A percentile compares a stretch with the other conserved stretches of the same genome.
phyloP scores from a whole-genome alignment of 495 filamentous ascomycete genomes.

The Tetracladium setigerum region DNA sequence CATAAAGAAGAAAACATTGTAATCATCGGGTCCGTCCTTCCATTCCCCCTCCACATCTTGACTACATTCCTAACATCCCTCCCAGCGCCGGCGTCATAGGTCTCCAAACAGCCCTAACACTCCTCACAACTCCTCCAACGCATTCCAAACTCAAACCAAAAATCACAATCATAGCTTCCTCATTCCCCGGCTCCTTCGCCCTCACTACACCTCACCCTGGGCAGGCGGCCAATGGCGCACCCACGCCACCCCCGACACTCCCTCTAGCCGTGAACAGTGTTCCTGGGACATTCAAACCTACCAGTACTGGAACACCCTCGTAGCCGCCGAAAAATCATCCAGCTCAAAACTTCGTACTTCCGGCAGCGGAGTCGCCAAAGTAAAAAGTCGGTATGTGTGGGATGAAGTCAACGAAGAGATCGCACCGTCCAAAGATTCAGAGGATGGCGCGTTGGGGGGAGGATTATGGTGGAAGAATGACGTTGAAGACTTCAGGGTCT shows the following conservation, averaged over 20 bases:
- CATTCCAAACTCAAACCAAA: slow-evolving; percentile 11
- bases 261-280: too few relatives aligned
- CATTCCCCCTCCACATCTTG: too few relatives aligned
- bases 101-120: slow-evolving; percentile 32
- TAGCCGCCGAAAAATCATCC: too few relatives aligned
- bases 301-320: too few relatives aligned
- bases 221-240: slow-evolving; percentile 12
- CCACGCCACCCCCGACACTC: neutral
- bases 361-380: too few relatives aligned
- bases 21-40: too few relatives aligned
- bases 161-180: slow-evolving; percentile 32
- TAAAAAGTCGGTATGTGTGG: slow-evolving; percentile 5
- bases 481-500: slow-evolving; percentile 7
- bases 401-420: slow-evolving; percentile 8
- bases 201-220: slow-evolving; percentile 12
- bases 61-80: too few relatives aligned
- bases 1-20: too few relatives aligned
- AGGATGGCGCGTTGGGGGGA: neutral
- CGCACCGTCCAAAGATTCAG: neutral
- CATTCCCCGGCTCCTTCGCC: slow-evolving; percentile 23
- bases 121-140: slow-evolving; percentile 22
- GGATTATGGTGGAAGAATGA: slow-evolving; percentile 16
- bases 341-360: too few relatives aligned
- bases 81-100: slow-evolving; percentile 35
- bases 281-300: too few relatives aligned